A percentile compares a stretch with the other conserved stretches of the same genome.
phyloP scores from a whole-genome alignment of 352 stramenopile species.

The Globisporangium nodosum region DNA sequence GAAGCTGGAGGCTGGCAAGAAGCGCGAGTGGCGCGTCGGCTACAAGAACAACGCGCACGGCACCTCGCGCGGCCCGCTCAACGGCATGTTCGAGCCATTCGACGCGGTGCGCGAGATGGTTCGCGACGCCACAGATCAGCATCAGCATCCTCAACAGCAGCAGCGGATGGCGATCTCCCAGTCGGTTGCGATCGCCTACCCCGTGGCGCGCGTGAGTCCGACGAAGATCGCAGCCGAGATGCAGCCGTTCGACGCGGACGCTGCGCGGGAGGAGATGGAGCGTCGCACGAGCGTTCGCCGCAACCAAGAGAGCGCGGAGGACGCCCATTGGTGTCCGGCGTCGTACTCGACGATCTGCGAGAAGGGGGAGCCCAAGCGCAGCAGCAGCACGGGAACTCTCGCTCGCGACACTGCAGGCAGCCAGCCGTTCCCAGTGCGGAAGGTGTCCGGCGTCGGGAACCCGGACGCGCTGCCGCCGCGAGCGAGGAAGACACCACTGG shows the following conservation, averaged over 20 bases:
- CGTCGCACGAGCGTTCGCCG: slow-evolving; percentile 7
- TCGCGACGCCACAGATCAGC: too few relatives aligned
- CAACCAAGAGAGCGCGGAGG: slow-evolving; percentile 1
- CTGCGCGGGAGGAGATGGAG: slow-evolving; percentile 13
- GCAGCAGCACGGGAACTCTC: slow-evolving; percentile 5
- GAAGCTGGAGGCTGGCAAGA: slow-evolving; percentile 6
- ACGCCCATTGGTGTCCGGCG: slow-evolving; percentile 36
- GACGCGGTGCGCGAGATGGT: slow-evolving; percentile 24
- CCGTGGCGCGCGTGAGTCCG: slow-evolving; percentile 12
- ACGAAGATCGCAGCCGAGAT: slow-evolving; percentile 4
- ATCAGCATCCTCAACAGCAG: too few relatives aligned
- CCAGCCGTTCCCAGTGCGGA: slow-evolving; percentile 27
- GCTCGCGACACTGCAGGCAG: slow-evolving; percentile 4
- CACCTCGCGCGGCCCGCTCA: slow-evolving; percentile 16
- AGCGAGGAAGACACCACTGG: slow-evolving; percentile 14
- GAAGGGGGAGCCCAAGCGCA: slow-evolving; percentile 13
- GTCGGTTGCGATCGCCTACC: slow-evolving; percentile 25
- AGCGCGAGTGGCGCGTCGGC: slow-evolving; percentile 38
- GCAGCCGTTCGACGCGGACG: slow-evolving; percentile 21
- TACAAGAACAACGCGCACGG: slow-evolving; percentile 37
- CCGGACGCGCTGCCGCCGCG: slow-evolving; percentile 4
- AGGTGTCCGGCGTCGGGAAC: slow-evolving; percentile 1
- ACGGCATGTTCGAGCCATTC: slow-evolving; percentile 43
- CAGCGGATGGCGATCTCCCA: background rate
- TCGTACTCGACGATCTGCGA: slow-evolving; percentile 17